Base-by-base conservation (phyloP, 2,329 filamentous ascomycete genomes). In the Paecilomyces sp. region DNA sequence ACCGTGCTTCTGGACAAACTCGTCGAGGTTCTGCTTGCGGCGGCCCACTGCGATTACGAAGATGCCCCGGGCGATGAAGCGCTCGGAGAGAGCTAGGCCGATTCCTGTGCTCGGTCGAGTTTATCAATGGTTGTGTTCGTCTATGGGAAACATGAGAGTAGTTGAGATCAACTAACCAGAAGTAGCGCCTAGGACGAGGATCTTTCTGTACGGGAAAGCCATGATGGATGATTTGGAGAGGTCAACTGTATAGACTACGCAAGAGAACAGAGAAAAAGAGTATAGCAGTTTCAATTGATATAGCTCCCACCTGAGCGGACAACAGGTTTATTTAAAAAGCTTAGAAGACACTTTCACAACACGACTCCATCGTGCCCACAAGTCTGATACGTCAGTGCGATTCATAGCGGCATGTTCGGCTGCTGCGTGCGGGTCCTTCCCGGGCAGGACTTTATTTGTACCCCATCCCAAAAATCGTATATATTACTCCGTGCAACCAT, bases 1-100 rank as follows among this genome's bases (percentile, higher is more conserved):
- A 52, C 79, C 79, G 64, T 83, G 70, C 60, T 77, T 69, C 13
- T 74, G 58, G 15, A 80, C 76, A 61, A 84, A 80, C 2, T 71
- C 73, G 36, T 81, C 76, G 11, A 84, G 74, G 22, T 79, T 80
- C 59, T 82, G 79, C 65, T 82, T 75, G 58, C 83, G 71, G 8
- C 82, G 73, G 3, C 82, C 83, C 4, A 79, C 75, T 2, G 80
- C 74, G 50, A 84, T 77, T 47, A 82, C 76, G 18, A 72, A 71
- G 59, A 75, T 77, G 33, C 78, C 80, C 61, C 80, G 76, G 55
- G 77, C 66, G 8, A 84, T 71, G 24, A 84, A 69, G 63, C 76
- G 78, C 31, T 76, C 72, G 3, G 81, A 80, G 13, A 84, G 74
- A 5, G 80, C 80, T 62, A 77, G 71, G 55, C 83, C 76, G 56